A percentile compares a stretch with the other conserved stretches of the same genome.
Evolutionary conservation across 31 red algal species (phyloP).

Genomic region (Porphyra umbilicalis): DNA sequence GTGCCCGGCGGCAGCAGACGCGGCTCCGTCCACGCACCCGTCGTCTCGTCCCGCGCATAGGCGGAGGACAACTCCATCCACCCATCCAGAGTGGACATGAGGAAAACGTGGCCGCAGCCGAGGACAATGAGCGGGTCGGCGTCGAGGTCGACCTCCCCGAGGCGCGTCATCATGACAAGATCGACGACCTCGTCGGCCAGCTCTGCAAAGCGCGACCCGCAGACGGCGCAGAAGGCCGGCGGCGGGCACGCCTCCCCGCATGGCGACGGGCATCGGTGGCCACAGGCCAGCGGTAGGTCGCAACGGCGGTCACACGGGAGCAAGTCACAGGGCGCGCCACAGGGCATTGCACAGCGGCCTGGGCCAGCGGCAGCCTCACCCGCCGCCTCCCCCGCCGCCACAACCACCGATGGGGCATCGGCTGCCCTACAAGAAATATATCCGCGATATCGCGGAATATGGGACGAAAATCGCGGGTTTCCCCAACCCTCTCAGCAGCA

Average conservation of each 20-base stretch:
- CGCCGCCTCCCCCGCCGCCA: neutral
- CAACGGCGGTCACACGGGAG: neutral
- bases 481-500: no score
- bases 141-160: neutral
- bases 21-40: neutral
- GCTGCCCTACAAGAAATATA: no score
- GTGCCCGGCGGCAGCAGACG: neutral
- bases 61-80: neutral
- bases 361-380: neutral
- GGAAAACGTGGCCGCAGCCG: neutral
- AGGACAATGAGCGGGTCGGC: neutral
- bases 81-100: neutral
- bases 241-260: neutral
- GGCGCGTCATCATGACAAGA: neutral
- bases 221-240: neutral
- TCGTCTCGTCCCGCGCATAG: neutral
- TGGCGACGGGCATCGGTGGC: neutral
- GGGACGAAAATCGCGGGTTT: no score
- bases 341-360: neutral
- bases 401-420: no score
- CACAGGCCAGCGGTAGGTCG: neutral
- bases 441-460: no score
- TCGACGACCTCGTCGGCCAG: neutral
- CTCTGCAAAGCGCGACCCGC: neutral
- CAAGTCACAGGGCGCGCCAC: neutral